A percentile compares a stretch with the other conserved stretches of the same genome.
phyloP scores from a whole-genome alignment of 129 eudicot genomes.

The Pulicaria dysenterica region DNA sequence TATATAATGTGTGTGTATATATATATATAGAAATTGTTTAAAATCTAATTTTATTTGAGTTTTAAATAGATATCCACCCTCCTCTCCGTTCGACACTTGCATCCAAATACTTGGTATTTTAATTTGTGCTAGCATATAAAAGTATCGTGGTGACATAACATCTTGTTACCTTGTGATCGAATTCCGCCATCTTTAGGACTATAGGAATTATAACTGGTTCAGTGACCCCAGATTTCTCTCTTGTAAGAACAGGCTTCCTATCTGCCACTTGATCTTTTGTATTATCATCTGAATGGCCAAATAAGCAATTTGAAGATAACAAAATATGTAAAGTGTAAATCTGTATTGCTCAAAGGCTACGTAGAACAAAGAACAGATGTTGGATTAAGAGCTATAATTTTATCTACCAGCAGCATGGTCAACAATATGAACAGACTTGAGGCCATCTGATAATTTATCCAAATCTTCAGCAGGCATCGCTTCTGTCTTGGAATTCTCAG shows the following conservation, averaged over 20 bases:
- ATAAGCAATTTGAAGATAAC: slow-evolving; percentile 8
- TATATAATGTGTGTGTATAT: too few species aligned
- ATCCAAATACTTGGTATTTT: not conserved
- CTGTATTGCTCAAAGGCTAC: slow-evolving; percentile 1
- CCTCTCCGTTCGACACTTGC: slow-evolving; percentile 1
- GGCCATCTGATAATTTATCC: slow-evolving; percentile 41
- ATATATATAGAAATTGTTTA: slow-evolving; percentile 5
- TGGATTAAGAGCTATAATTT: slow-evolving; percentile 40
- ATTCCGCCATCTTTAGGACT: slow-evolving; percentile 91
- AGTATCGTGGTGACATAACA: slow-evolving; percentile 1
- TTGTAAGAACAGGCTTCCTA: slow-evolving; percentile 40
- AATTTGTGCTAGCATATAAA: not conserved
- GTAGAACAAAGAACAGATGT: slow-evolving; percentile 18
- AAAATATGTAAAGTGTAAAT: not conserved
- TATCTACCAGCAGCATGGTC: slow-evolving; percentile 41
- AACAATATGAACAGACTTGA: slow-evolving; percentile 51
- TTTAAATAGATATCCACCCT: not conserved
- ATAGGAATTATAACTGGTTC: slow-evolving; percentile 91
- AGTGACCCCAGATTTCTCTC: slow-evolving; percentile 70
- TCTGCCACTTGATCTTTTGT: slow-evolving; percentile 51
- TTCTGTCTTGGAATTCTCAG: slow-evolving; percentile 38
- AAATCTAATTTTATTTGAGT: not conserved
- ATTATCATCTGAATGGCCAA: slow-evolving; percentile 49
- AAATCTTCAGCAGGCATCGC: slow-evolving; percentile 29
- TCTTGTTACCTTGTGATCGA: slow-evolving; percentile 81